Percentiles rank a stretch among this genome's conserved stretches.
phyloP scores from a whole-genome alignment of 1,284 basidiomycete species.

The Porodaedalea pini region DNA sequence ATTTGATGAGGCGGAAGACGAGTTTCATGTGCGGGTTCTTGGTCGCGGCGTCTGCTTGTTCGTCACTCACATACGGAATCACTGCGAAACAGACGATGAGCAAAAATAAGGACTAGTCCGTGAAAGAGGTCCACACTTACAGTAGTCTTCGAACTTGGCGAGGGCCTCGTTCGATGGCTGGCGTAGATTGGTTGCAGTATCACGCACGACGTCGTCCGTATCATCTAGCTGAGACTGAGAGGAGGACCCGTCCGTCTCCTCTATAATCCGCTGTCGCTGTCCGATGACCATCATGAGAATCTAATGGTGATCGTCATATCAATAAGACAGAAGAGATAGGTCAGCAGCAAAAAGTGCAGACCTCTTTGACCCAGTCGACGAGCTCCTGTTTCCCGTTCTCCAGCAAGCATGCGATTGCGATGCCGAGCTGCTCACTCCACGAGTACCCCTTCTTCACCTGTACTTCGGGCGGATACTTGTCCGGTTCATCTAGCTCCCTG shows the following conservation, averaged over 20 bases:
- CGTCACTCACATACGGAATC: slow-evolving; percentile 70
- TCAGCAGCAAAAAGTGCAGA: slow-evolving; percentile 34
- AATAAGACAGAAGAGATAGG: slow-evolving; percentile 1
- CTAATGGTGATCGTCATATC: slow-evolving; percentile 36
- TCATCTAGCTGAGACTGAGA: slow-evolving; percentile 37
- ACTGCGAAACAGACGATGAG: slow-evolving; percentile 44
- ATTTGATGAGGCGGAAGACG: slow-evolving; percentile 71
- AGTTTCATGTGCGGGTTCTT: slow-evolving; percentile 79
- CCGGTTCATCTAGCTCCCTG: slow-evolving; percentile 40
- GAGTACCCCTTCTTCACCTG: slow-evolving; percentile 83
- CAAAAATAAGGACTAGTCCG: slow-evolving; percentile 8
- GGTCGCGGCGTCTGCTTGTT: slow-evolving; percentile 71
- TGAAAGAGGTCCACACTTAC: slow-evolving; percentile 44
- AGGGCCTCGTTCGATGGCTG: slow-evolving; percentile 68
- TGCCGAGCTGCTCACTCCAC: slow-evolving; percentile 88
- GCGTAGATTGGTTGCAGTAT: slow-evolving; percentile 33
- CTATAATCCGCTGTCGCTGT: slow-evolving; percentile 65
- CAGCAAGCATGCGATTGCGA: slow-evolving; percentile 72
- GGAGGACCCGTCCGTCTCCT: slow-evolving; percentile 56
- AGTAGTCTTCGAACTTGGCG: slow-evolving; percentile 69
- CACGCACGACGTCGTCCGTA: slow-evolving; percentile 40
- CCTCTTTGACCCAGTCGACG: slow-evolving; percentile 79
- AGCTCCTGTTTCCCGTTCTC: slow-evolving; percentile 62
- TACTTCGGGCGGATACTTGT: slow-evolving; percentile 61
- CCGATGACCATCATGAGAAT: slow-evolving; percentile 65